Evolutionary conservation across 805 yeast species (phyloP).

Genomic region (Teunomyces panamensis): DNA sequence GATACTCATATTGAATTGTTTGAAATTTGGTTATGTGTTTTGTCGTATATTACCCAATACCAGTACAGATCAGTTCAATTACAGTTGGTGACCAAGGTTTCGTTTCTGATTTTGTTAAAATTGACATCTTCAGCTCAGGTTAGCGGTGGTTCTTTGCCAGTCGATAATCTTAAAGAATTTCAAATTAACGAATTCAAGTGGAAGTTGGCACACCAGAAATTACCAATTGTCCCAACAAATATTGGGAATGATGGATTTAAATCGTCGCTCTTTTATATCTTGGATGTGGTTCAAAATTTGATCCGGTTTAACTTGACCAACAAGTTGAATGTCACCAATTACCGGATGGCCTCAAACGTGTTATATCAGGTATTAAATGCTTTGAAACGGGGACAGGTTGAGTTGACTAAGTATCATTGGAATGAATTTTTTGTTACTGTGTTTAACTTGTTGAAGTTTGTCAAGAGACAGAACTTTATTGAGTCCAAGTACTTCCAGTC

Average conservation of each 20-base stretch:
- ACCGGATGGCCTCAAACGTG: constrained; percentile 23
- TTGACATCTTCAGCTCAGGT: constrained; percentile 15
- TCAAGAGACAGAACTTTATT: constrained; percentile 16
- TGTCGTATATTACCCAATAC: constrained; percentile 38
- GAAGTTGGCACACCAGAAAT: constrained; percentile 41
- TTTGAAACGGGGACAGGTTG: constrained; percentile 14
- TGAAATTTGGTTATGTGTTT: constrained; percentile 36
- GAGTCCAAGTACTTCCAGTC: constrained; percentile 14
- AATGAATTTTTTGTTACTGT: constrained; percentile 30
- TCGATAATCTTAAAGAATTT: constrained; percentile 11
- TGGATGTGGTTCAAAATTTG: constrained; percentile 29
- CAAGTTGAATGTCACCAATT: constrained; percentile 30
- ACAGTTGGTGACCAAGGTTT: constrained; percentile 23
- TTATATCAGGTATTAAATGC: constrained; percentile 21
- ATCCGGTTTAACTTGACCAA: constrained; percentile 38
- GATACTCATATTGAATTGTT: constrained; percentile 15
- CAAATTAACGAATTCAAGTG: constrained; percentile 36
- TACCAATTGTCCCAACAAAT: constrained; percentile 31
- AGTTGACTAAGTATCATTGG: constrained; percentile 32
- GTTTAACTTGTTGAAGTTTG: constrained; percentile 29
- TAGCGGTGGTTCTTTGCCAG: not conserved
- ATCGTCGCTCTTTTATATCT: constrained; percentile 29
- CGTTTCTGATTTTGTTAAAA: constrained; percentile 25
- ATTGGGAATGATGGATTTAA: constrained; percentile 22
- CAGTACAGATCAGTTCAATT: constrained; percentile 29